Base-by-base conservation (phyloP, 345 rosid genomes). In the Populus ilicifolia region DNA sequence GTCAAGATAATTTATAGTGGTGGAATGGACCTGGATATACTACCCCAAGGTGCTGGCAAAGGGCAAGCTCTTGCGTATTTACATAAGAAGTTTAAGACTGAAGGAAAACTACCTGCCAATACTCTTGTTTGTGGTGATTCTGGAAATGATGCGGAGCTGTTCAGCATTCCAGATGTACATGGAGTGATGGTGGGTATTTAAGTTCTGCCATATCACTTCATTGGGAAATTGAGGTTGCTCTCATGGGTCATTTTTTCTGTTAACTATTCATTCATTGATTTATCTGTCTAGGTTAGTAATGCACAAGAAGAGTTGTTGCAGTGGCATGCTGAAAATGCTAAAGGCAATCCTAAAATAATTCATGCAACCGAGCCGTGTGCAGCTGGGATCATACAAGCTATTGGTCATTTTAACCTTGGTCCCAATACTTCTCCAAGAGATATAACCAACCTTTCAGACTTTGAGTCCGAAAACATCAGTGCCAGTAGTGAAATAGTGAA, bases 51-150 rank as follows among this genome's bases (percentile, higher is more conserved):
- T 85, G 98, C 97, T 25, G 99, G 99, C 39, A 96, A 96, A 88
- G 99, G 99, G 75, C 97, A 93, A 85, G 99, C 98, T 63, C 97
- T 93, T 74, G 95, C 97, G 0, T 96, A 92, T 85, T 85, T 96
- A 79, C 89, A 87, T 16, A 83, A 85, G 85, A 92, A 96, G 84
- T 89, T 96, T 27, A 90, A 87, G 83, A 66, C 80, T 70, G 94
- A 87, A 80, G 89, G 95, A 79, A 90, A 88, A 77, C 84, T 85
- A 66, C 99, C 99, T 61, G 56, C 30, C n/a, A 92, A 88, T 76
- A 96, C 98, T 70, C 97, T 96, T 85, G 98, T 81, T 59, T 94
- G 99, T 81, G 99, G 99, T 20, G 99, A 96, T 85, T 96, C 99
- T 56, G 99, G 99, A 75, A 96, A 96, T 79, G 99, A 96, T 83